These are phyloP conservation scores for Pseudogymnoascus sp. DNA, from an alignment of 2,329 filamentous ascomycete species.

Conservation along the genomic window DNA sequence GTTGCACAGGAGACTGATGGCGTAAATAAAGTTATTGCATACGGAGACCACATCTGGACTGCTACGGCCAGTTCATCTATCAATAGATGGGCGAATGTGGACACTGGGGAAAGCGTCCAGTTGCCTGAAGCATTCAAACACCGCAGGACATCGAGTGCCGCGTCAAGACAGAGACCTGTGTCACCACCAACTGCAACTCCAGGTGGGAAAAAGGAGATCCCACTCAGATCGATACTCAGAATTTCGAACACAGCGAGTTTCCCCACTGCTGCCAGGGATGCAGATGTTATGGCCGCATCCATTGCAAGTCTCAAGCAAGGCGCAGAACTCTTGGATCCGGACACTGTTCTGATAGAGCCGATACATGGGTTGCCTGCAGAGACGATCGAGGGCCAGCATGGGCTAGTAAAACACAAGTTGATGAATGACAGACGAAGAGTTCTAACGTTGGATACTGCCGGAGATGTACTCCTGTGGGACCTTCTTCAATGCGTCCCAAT, in stretches of 20 bases:
- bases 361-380: slow-evolving; percentile 63
- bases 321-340: slow-evolving; percentile 44
- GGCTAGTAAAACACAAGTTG: slow-evolving; percentile 84
- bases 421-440: slow-evolving; percentile 86
- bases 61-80: slow-evolving; percentile 67
- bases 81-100: slow-evolving; percentile 69
- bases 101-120: slow-evolving; percentile 65
- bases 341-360: slow-evolving; percentile 46
- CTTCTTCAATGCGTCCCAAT: slow-evolving; percentile 81
- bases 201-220: slow-evolving; percentile 55
- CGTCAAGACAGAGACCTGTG: slow-evolving; percentile 32
- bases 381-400: slow-evolving; percentile 90
- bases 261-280: slow-evolving; percentile 45
- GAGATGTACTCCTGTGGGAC: slow-evolving; percentile 93
- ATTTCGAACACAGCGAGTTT: slow-evolving; percentile 80
- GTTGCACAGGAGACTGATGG: slow-evolving; percentile 86
- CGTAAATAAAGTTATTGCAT: slow-evolving; percentile 56
- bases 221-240: slow-evolving; percentile 67
- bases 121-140: slow-evolving; percentile 47
- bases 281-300: slow-evolving; percentile 44
- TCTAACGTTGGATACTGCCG: slow-evolving; percentile 86
- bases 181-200: slow-evolving; percentile 30
- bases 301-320: slow-evolving; percentile 47
- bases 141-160: slow-evolving; percentile 39
- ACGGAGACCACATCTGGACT: slow-evolving; percentile 54